Evolutionary conservation across 1,284 basidiomycete species (phyloP).

Genomic region (Pyrrhoderma lamaoense): DNA sequence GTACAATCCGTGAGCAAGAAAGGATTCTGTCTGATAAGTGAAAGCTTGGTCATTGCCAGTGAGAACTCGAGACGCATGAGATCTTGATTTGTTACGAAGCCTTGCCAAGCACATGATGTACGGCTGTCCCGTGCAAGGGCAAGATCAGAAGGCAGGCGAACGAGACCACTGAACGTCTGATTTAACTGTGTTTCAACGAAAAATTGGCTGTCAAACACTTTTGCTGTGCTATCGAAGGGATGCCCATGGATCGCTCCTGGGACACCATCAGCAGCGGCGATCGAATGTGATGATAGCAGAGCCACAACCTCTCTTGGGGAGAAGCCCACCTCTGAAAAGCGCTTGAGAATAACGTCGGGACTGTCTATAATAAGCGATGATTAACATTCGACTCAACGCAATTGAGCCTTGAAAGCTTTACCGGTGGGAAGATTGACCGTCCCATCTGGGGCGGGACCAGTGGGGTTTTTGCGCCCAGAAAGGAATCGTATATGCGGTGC

Average conservation of each 20-base stretch:
- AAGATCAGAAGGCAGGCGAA: conserved; percentile 35
- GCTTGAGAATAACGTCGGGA: conserved; percentile 31
- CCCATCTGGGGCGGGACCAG: conserved; percentile 30
- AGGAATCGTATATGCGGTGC: conserved; percentile 34
- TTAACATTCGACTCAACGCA: background rate
- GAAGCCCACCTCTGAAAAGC: conserved; percentile 37
- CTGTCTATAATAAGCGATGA: conserved; percentile 18
- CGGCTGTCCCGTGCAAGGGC: conserved; percentile 25
- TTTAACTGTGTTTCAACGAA: conserved; percentile 33
- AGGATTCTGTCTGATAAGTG: conserved; percentile 13
- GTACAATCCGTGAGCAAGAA: conserved; percentile 19
- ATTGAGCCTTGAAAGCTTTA: conserved; percentile 14
- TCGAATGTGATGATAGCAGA: conserved; percentile 34
- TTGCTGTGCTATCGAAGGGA: conserved; percentile 35
- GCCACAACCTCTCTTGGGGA: conserved; percentile 34
- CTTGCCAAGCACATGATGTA: conserved; percentile 35
- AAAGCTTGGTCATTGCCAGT: conserved; percentile 20
- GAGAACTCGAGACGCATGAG: conserved; percentile 29
- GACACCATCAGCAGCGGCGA: conserved; percentile 31
- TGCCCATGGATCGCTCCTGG: conserved; percentile 28
- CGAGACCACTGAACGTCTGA: conserved; percentile 26
- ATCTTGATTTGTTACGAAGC: conserved; percentile 29
- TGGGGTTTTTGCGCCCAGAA: conserved; percentile 29
- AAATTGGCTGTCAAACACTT: conserved; percentile 33
- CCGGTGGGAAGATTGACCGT: conserved; percentile 34